Conservation (phyloP, 208 protist species). For the Phytomonas sp. region DNA sequence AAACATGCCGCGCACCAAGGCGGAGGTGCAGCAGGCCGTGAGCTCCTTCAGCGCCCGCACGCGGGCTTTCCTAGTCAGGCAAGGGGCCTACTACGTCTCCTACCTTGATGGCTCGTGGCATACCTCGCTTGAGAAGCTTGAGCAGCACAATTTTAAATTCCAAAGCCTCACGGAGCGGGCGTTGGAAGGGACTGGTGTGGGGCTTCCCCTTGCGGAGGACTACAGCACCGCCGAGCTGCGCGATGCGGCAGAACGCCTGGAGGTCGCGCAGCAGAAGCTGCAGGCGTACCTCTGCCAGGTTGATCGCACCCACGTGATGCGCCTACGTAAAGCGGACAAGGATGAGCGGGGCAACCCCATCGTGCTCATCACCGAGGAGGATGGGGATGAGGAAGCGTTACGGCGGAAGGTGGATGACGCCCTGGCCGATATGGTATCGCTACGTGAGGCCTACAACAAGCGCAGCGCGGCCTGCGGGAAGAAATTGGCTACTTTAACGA, state of each 20-base stretch:
- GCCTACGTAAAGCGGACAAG: constrained; percentile 40
- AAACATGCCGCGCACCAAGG: constrained; percentile 20
- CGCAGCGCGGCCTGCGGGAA: constrained; percentile 21
- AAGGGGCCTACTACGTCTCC: constrained; percentile 34
- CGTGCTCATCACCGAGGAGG: constrained; percentile 20
- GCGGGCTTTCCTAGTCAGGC: constrained; percentile 22
- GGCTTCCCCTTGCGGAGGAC: constrained; percentile 26
- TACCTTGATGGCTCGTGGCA: constrained; percentile 70
- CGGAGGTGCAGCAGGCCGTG: constrained; percentile 26
- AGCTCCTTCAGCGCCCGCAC: constrained; percentile 23
- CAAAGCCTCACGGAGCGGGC: constrained; percentile 21
- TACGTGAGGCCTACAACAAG: constrained; percentile 40
- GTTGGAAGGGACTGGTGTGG: constrained; percentile 18
- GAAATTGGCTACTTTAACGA: too few species aligned
- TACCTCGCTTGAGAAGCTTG: constrained; percentile 16
- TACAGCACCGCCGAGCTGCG: constrained; percentile 28
- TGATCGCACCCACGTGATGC: constrained; percentile 36
- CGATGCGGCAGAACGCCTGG: constrained; percentile 15
- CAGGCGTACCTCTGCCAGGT: constrained; percentile 31
- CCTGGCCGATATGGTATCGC: constrained; percentile 15
- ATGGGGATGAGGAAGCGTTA: constrained; percentile 25
- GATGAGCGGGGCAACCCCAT: constrained; percentile 19
- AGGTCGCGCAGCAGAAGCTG: constrained; percentile 45
- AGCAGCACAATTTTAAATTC: constrained; percentile 34
- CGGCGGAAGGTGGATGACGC: constrained; percentile 18